Base-by-base conservation (phyloP, 352 stramenopile genomes). In the Pythium dissotocum region DNA sequence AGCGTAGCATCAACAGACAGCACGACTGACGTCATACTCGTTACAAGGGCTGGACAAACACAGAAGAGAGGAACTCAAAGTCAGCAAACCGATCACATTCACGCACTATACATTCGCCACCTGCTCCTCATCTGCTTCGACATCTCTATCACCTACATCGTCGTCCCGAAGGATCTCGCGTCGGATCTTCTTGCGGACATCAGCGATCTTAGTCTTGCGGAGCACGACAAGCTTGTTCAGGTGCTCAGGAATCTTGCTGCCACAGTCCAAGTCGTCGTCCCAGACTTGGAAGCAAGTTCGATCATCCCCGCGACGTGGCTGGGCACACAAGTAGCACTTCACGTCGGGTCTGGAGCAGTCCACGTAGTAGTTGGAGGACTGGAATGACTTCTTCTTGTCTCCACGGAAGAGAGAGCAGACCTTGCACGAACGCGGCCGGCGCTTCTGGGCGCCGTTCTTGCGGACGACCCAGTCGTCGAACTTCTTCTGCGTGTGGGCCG, bases 341-440 rank as follows among this genome's bases (percentile, higher is more conserved):
- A 24, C 21, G 21, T 24, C 21, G 21, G 21, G 21, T 24, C 21
- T 54, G 51, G 35, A 52, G 44, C 44, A 52, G 14, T 52, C 13
- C 36, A 53, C 51, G 28, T 16, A 67, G 32, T 54, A 67, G 61
- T 44, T 53, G 26, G 49, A 59, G 3, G 61, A 60, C 49, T 60
- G 51, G 33, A 54, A 67, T 6, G 61, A 67, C 33, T 67, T 60
- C 33, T 67, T 61, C 51, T 42, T 18, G n/a, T 67, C 8, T 48
- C 61, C 61, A 38, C 56, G 49, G 52, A 35, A 48, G 48, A 60
- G 24, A 40, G 51, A 18, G 56, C 26, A 35, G 8, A 30, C 18
- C 12, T 61, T 46, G 33, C 21, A 7, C 10, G 40, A 38, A 14
- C 58, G 30, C 13, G 53, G 21, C 5, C 35, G 40, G 16, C 61